A percentile compares a stretch with the other conserved stretches of the same genome.
phyloP scores from a whole-genome alignment of 2,329 filamentous ascomycete species.

The Aspergillus ochraceoroseus region DNA sequence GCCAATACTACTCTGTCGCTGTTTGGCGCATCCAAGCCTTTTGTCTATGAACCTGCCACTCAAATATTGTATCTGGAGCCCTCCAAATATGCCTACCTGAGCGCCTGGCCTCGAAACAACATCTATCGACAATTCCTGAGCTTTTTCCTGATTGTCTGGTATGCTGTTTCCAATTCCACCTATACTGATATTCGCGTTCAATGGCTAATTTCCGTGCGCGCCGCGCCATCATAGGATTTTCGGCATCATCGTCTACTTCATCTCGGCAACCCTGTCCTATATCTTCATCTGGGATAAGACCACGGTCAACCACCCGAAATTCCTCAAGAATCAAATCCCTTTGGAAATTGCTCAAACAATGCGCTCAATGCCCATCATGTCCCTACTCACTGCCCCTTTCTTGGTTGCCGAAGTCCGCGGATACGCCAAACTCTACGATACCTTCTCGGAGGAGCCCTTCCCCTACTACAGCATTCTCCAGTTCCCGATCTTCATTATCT shows the following conservation, averaged over 20 bases:
- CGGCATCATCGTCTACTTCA: slow-evolving; percentile 76
- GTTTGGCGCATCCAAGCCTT: slow-evolving; percentile 47
- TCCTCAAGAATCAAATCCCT: slow-evolving; percentile 85
- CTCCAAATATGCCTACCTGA: slow-evolving; percentile 71
- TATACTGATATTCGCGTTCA: background rate
- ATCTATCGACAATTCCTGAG: slow-evolving; percentile 67
- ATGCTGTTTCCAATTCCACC: slow-evolving; percentile 29
- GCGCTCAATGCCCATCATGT: slow-evolving; percentile 73
- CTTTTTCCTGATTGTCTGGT: slow-evolving; percentile 85
- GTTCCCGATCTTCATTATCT: slow-evolving; percentile 80
- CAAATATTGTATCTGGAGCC: slow-evolving; percentile 65
- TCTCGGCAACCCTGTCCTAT: slow-evolving; percentile 79
- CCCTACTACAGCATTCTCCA: slow-evolving; percentile 73
- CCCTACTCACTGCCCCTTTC: slow-evolving; percentile 71
- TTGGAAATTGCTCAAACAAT: slow-evolving; percentile 81
- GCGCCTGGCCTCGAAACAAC: slow-evolving; percentile 71
- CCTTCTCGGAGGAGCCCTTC: slow-evolving; percentile 68
- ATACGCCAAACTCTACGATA: slow-evolving; percentile 81
- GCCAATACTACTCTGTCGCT: slow-evolving; percentile 54
- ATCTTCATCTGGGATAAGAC: slow-evolving; percentile 86
- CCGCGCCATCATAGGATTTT: slow-evolving; percentile 62
- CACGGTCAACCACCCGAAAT: slow-evolving; percentile 84
- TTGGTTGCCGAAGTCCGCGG: slow-evolving; percentile 81
- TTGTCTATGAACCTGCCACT: slow-evolving; percentile 65
- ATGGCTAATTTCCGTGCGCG: slow-evolving; percentile 8